phyloP scores from a whole-genome alignment of 2,329 filamentous ascomycete species.

The Scedosporium minutisporum region DNA sequence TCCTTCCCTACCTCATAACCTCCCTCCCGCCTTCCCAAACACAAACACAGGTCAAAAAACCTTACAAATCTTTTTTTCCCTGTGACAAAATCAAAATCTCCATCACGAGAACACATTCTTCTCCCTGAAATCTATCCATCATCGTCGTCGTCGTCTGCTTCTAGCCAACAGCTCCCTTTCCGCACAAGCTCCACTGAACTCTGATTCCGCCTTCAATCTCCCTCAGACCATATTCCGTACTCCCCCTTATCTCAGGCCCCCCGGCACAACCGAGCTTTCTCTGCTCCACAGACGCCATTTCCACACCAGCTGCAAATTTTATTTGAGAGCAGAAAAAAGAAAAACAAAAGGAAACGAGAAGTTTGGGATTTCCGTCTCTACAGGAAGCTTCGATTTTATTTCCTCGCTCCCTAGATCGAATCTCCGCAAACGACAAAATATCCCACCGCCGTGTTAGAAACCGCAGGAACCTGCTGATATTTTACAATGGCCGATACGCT shows the following conservation, averaged over 20 bases:
- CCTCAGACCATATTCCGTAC: not conserved
- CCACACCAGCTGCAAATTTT: not conserved
- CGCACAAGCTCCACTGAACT: not conserved
- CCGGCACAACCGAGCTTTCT: not conserved
- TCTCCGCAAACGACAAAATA: not conserved
- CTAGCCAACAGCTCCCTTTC: not conserved
- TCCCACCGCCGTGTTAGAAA: not conserved
- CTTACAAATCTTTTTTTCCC: not conserved
- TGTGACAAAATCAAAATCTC: not conserved
- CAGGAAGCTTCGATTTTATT: not conserved
- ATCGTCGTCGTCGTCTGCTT: not conserved
- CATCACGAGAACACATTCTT: not conserved
- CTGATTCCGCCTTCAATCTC: not conserved
- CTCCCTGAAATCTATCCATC: not conserved
- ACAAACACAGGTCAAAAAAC: not conserved
- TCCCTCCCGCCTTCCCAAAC: not conserved
- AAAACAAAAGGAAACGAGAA: not conserved
- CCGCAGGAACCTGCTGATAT: not conserved
- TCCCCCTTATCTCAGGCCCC: not conserved
- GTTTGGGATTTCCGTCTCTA: not conserved
- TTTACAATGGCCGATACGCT: not conserved
- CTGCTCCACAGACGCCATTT: not conserved
- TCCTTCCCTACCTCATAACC: not conserved
- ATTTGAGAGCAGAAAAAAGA: not conserved
- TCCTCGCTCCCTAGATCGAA: not conserved